phyloP scores from a whole-genome alignment of 2,329 filamentous ascomycete genomes.

The Claviceps sp. region DNA sequence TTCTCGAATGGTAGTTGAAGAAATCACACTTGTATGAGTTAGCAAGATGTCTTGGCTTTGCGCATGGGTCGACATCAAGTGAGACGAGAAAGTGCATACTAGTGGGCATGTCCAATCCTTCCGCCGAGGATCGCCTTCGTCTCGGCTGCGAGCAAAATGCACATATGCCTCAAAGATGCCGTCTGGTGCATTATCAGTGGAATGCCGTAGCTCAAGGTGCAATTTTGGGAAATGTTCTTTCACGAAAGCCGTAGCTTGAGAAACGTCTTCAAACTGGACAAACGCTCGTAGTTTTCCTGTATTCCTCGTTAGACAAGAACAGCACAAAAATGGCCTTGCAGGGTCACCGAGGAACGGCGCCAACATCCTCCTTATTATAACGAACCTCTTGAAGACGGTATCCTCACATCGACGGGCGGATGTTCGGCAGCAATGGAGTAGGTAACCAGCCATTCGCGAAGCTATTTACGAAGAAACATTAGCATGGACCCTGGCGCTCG shows the following conservation, averaged over 20 bases:
- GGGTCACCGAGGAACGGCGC: too few species aligned
- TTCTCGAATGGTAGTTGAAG: constrained; percentile 25
- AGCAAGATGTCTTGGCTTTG: constrained; percentile 5
- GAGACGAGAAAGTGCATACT: constrained; percentile 11
- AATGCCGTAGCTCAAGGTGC: constrained; percentile 20
- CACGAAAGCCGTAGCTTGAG: constrained; percentile 27
- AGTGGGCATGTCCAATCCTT: constrained; percentile 23
- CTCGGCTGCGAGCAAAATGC: constrained; percentile 27
- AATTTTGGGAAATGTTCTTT: constrained; percentile 29
- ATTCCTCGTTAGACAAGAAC: not conserved
- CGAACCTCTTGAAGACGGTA: constrained; percentile 22
- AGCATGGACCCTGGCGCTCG: not conserved
- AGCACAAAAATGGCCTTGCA: too few species aligned
- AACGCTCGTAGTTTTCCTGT: constrained; percentile 27
- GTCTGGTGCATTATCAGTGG: constrained; percentile 26
- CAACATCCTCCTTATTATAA: not conserved
- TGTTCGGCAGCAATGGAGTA: constrained; percentile 22
- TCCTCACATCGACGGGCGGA: constrained; percentile 24
- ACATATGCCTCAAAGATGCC: constrained; percentile 24
- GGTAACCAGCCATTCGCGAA: constrained; percentile 22
- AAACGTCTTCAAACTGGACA: constrained; percentile 26
- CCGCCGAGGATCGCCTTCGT: constrained; percentile 18
- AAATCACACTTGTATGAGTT: constrained; percentile 22
- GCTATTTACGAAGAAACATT: constrained; percentile 11
- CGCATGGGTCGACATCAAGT: not conserved